Conservation (phyloP, 768 basidiomycete genomes). For the Pulveroboletus sp. region DNA sequence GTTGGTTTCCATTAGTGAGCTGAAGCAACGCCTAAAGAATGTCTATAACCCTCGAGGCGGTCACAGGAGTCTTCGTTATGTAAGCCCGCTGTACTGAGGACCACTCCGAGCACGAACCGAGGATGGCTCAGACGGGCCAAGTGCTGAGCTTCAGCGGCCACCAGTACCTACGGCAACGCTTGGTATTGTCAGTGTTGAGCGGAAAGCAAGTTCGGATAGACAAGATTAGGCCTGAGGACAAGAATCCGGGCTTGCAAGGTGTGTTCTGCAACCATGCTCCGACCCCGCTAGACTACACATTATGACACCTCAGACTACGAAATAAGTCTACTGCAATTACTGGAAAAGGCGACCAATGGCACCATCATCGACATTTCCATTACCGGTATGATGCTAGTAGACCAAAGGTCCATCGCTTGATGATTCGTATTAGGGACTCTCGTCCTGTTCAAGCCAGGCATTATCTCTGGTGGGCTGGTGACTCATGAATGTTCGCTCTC, state of each 20-base stretch:
- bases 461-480: slow-evolving; percentile 78
- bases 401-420: not conserved
- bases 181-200: slow-evolving; percentile 86
- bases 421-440: slow-evolving; percentile 65
- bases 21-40: slow-evolving; percentile 9
- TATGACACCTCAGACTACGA: slow-evolving; percentile 67
- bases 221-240: slow-evolving; percentile 85
- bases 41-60: slow-evolving; percentile 8
- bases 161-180: slow-evolving; percentile 73
- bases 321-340: slow-evolving; percentile 77
- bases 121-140: slow-evolving; percentile 38
- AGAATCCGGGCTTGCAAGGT: slow-evolving; percentile 94
- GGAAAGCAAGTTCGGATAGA: slow-evolving; percentile 82
- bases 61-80: slow-evolving; percentile 14
- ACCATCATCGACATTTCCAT: slow-evolving; percentile 93
- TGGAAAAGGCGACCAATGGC: slow-evolving; percentile 93
- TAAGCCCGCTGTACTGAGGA: slow-evolving; percentile 13
- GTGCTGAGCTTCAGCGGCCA: slow-evolving; percentile 72
- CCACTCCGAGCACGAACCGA: not conserved
- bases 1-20: slow-evolving; percentile 21
- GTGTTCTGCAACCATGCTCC: slow-evolving; percentile 8
- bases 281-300: not conserved
- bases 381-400: slow-evolving; percentile 57
- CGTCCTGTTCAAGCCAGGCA: slow-evolving; percentile 86
- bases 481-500: slow-evolving; percentile 87